Evolutionary conservation across 1,139 yeast species (phyloP).

Genomic region (Protomyces lactucae-debilis): DNA sequence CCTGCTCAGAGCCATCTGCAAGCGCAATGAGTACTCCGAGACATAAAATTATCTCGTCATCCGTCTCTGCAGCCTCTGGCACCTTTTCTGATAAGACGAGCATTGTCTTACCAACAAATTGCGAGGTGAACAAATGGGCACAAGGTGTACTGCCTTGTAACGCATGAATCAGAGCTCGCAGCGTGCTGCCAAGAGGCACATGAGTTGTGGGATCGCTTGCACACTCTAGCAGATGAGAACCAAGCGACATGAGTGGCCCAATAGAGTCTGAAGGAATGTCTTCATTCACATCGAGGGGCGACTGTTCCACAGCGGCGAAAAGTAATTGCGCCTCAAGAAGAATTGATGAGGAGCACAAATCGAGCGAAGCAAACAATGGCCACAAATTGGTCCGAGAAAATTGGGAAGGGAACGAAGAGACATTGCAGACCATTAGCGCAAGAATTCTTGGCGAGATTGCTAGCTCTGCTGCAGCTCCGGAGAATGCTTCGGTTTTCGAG

Average conservation of each 20-base stretch:
- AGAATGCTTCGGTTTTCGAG: constrained; percentile 7
- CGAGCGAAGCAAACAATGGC: neutral
- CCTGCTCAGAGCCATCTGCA: neutral
- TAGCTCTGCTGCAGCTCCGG: neutral
- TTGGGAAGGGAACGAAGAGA: neutral
- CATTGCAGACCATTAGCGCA: constrained; percentile 2
- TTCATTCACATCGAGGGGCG: neutral
- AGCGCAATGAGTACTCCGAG: constrained; percentile 15
- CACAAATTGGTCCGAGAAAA: neutral
- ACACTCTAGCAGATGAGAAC: neutral
- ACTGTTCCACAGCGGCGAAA: neutral
- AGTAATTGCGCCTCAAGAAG: neutral
- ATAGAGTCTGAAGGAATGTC: neutral
- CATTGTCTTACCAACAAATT: neutral
- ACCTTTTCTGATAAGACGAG: neutral
- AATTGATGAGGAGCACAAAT: neutral
- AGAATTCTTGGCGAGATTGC: constrained; percentile 4
- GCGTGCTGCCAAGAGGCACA: neutral
- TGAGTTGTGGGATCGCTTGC: neutral
- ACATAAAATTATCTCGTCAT: constrained; percentile 1
- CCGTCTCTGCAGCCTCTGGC: neutral
- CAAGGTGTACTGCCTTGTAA: neutral
- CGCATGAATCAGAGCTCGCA: neutral
- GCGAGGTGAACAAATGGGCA: neutral
- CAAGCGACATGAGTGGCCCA: neutral